Conservation (phyloP, 179 eudicot genomes). For the Dionaea muscipula region DNA sequence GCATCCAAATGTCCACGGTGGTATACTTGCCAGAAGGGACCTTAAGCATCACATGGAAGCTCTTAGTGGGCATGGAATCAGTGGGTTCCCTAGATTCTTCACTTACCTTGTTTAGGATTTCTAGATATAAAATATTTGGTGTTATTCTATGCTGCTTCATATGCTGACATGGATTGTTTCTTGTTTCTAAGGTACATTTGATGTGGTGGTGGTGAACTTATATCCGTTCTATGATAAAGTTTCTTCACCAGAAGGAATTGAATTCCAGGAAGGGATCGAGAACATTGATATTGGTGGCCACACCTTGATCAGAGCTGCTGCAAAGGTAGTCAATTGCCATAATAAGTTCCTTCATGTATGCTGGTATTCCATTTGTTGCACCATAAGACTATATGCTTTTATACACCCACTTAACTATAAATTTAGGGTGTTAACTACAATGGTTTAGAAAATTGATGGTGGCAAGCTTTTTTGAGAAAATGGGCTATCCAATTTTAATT, state of each 20-base stretch:
- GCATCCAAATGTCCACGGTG: constrained; percentile 86
- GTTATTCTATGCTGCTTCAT: not conserved
- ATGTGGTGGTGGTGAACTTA: constrained; percentile 81
- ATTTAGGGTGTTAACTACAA: not conserved
- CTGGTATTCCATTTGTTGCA: not conserved
- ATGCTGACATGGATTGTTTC: not conserved
- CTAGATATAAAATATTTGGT: not conserved
- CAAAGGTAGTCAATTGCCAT: constrained; percentile 45
- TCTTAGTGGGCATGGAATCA: constrained; percentile 64
- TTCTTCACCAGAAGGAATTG: constrained; percentile 47
- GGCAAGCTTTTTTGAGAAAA: not conserved
- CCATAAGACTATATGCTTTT: not conserved
- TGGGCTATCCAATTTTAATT: not conserved
- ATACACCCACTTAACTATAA: not conserved
- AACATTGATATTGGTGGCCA: constrained; percentile 98
- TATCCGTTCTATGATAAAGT: constrained; percentile 95
- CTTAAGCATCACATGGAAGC: constrained; percentile 86
- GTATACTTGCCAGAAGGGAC: constrained; percentile 94
- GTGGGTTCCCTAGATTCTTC: constrained; percentile 24
- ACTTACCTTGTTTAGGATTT: not conserved
- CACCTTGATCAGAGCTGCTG: constrained; percentile 96
- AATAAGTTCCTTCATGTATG: not conserved
- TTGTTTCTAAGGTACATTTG: constrained; percentile 65
- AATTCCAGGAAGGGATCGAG: constrained; percentile 88
- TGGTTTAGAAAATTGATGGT: not conserved